Conservation (phyloP, 1,284 basidiomycete genomes). For the Ceraceosorus guamensis region DNA sequence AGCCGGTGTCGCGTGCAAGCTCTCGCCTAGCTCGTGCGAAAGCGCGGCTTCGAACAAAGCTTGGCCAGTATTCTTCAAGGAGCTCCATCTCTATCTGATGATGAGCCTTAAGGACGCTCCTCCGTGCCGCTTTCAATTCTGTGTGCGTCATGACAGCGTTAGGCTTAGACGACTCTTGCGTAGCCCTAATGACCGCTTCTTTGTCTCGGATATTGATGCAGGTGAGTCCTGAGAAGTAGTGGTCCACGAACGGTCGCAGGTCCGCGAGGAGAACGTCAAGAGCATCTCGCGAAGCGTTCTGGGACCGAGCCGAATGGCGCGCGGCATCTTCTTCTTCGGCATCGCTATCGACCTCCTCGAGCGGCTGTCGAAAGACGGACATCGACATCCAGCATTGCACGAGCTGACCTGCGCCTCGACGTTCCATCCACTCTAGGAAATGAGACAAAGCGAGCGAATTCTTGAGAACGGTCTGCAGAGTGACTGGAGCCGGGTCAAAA, state of each 20-base stretch:
- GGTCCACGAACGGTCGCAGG: conserved; percentile 72
- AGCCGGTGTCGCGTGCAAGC: conserved; percentile 42
- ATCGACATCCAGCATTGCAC: conserved; percentile 97
- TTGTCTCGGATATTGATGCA: no score
- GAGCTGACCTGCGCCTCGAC: conserved; percentile 69
- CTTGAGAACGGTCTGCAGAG: conserved; percentile 60
- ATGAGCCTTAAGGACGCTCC: conserved; percentile 74
- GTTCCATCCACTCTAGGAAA: conserved; percentile 97
- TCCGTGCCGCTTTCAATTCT: conserved; percentile 49
- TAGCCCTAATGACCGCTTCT: conserved; percentile 51
- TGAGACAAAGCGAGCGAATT: conserved; percentile 85
- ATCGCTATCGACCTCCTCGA: conserved; percentile 55
- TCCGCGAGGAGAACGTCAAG: conserved; percentile 61
- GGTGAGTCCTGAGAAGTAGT: conserved; percentile 71
- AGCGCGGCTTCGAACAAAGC: conserved; percentile 76
- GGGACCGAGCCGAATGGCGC: conserved; percentile 51
- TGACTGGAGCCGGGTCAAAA: no score
- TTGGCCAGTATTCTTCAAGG: conserved; percentile 76
- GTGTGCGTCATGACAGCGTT: conserved; percentile 9
- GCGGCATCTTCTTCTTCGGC: conserved; percentile 10
- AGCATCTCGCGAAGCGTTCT: conserved; percentile 41
- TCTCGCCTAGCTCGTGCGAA: conserved; percentile 82
- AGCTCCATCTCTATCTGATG: conserved; percentile 76
- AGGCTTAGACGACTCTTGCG: no score
- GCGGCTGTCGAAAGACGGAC: conserved; percentile 91